phyloP scores from a whole-genome alignment of 2,329 filamentous ascomycete species.

The Trichoderma arundinaceum region DNA sequence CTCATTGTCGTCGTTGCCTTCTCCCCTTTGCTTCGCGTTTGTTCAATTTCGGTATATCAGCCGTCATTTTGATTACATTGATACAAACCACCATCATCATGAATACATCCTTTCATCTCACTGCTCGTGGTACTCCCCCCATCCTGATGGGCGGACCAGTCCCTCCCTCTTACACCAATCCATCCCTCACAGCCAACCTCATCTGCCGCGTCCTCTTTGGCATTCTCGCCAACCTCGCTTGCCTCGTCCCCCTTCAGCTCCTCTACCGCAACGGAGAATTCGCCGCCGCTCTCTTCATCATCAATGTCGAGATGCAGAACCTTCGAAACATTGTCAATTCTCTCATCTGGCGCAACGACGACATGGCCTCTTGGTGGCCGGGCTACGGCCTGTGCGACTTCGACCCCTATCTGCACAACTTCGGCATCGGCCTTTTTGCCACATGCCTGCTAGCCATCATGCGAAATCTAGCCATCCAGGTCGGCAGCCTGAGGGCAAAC shows the following conservation, averaged over 20 bases:
- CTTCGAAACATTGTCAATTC: slow-evolving; percentile 56
- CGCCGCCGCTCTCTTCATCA: slow-evolving; percentile 57
- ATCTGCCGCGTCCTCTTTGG: slow-evolving; percentile 56
- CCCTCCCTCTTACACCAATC: slow-evolving; percentile 37
- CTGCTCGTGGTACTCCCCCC: slow-evolving; percentile 33
- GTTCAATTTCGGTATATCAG: background rate
- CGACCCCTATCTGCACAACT: slow-evolving; percentile 55
- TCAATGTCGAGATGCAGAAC: slow-evolving; percentile 54
- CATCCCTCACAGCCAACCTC: slow-evolving; percentile 52
- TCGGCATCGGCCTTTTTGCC: slow-evolving; percentile 53
- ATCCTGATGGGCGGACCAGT: slow-evolving; percentile 6
- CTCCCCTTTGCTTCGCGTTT: background rate
- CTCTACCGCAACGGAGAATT: slow-evolving; percentile 61
- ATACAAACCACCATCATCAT: slow-evolving; percentile 3
- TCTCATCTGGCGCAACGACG: slow-evolving; percentile 59
- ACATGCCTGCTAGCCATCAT: slow-evolving; percentile 61
- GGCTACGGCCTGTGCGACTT: slow-evolving; percentile 62
- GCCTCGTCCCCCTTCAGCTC: slow-evolving; percentile 57
- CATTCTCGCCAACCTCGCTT: slow-evolving; percentile 52
- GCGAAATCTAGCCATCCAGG: slow-evolving; percentile 58
- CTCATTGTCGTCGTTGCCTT: background rate
- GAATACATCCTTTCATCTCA: background rate
- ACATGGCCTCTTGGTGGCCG: slow-evolving; percentile 57
- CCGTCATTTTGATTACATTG: too few species aligned
- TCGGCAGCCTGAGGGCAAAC: slow-evolving; percentile 52